A percentile compares a stretch with the other conserved stretches of the same genome.
phyloP scores from a whole-genome alignment of 169 alveolate species.

The Plasmodium blacklocki region DNA sequence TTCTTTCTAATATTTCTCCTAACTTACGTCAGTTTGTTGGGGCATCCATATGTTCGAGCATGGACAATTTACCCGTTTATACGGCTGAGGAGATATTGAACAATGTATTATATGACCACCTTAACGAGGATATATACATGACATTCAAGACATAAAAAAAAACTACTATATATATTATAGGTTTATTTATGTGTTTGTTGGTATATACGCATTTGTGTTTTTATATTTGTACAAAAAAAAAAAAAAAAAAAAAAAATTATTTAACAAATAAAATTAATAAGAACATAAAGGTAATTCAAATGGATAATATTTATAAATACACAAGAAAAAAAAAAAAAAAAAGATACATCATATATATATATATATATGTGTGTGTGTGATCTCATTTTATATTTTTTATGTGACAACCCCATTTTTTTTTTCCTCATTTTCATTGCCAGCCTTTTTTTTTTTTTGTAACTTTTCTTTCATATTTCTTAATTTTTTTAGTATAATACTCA shows the following conservation, averaged over 20 bases:
- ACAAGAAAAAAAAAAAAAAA: background rate
- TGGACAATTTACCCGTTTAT: constrained; percentile 63
- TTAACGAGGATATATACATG: constrained; percentile 60
- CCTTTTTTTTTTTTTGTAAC: constrained; percentile 24
- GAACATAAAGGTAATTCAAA: too few relatives aligned
- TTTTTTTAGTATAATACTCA: constrained; percentile 53
- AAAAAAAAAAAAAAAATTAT: background rate
- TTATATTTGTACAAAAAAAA: background rate
- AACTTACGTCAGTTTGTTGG: constrained; percentile 68
- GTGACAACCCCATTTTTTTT: background rate
- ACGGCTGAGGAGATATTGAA: constrained; percentile 32
- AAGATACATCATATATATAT: background rate
- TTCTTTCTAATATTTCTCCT: constrained; percentile 65
- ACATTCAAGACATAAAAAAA: constrained; percentile 30
- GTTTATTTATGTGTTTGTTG: background rate
- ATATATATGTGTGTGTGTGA: background rate
- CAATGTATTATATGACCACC: constrained; percentile 44
- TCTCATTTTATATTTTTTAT: background rate
- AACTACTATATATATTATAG: background rate
- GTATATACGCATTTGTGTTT: background rate
- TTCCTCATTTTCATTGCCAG: background rate
- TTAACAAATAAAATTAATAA: too few relatives aligned
- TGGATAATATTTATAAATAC: too few relatives aligned
- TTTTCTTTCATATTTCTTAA: constrained; percentile 42
- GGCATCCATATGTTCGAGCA: constrained; percentile 64